These are phyloP conservation scores for Pythium aphanidermatum DNA, from an alignment of 352 stramenopile genomes.

Conservation along the genomic window DNA sequence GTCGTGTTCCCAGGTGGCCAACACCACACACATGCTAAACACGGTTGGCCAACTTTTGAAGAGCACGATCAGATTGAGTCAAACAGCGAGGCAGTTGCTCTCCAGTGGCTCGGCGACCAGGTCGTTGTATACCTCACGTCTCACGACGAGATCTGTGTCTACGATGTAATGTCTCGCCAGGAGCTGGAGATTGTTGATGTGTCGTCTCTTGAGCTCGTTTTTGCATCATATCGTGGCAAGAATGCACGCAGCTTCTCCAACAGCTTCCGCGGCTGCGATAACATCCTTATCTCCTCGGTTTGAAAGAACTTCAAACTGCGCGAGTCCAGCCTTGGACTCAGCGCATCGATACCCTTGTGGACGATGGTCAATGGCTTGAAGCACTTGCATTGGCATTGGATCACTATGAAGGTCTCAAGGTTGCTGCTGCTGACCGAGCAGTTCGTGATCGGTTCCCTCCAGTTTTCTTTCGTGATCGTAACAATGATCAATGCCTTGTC, in stretches of 20 bases:
- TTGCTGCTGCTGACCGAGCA: constrained; percentile 69
- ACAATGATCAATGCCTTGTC: constrained; percentile 88
- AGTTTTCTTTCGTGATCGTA: constrained; percentile 84
- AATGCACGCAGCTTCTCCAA: constrained; percentile 78
- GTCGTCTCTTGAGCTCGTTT: constrained; percentile 90
- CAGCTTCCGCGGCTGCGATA: constrained; percentile 91
- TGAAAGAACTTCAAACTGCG: constrained; percentile 90
- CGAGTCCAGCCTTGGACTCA: constrained; percentile 90
- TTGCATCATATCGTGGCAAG: constrained; percentile 88
- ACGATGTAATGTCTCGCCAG: constrained; percentile 95
- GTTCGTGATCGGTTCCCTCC: constrained; percentile 80
- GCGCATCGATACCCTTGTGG: constrained; percentile 92
- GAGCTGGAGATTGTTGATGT: constrained; percentile 94
- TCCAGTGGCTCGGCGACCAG: constrained; percentile 95
- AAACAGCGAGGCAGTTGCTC: constrained; percentile 85
- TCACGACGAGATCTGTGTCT: constrained; percentile 94
- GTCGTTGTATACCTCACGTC: constrained; percentile 94
- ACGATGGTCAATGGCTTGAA: constrained; percentile 96
- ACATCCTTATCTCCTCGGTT: constrained; percentile 91
- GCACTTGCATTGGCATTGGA: constrained; percentile 94
- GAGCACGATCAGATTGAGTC: constrained; percentile 91
- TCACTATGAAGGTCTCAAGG: constrained; percentile 92
- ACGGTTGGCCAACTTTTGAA: constrained; percentile 93
- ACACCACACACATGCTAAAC: constrained; percentile 65
- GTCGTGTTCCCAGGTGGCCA: constrained; percentile 73